Evolutionary conservation across 2,329 filamentous ascomycete genomes (phyloP), one percentile per base, ranked within the genome.

Genomic region (Orbilia oligospora): DNA sequence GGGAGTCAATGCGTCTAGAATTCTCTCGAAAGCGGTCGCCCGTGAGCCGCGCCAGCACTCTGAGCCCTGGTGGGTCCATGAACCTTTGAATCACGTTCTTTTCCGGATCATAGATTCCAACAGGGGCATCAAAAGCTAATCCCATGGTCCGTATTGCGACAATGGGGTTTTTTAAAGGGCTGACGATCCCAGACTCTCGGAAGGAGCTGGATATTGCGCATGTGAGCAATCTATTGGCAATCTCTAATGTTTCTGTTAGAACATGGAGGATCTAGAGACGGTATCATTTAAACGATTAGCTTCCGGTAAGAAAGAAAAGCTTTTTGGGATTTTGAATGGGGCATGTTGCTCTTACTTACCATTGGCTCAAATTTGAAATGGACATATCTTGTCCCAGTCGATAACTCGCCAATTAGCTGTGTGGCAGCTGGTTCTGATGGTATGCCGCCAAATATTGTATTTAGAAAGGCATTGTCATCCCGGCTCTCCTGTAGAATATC

Each of bases 301-400:
- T 65, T 75, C 46, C 8, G 3, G 2, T 1, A 46, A 46, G 44
- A 71, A 22, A 44, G 83, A 44, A 36, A 22, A 33, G 3, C 27
- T 30, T 30, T 3, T 3, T 3, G 6, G 27, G 3, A 30, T 6
- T 30, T 30, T 30, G 20, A 46, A 61, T 22, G 14, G 49, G 2
- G 18, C 27, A 30, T 6, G 27, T 6, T 30, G 27, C 6, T 30
- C 27, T 30, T 30, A 6, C 20, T 83, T 88, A 97, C 94, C 93
- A 97, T 94, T 3, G 94, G 93, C 84, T 97, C 94, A 83, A 97
- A 97, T 84, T 97, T 96, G 85, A 97, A 92, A 84, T 95, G 93
- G 64, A 97, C 87, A 84, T 89, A 84, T 82, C 88, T 86, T 82
- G 85, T 84, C 71, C 83, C 83, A 65, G 81, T 82, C 69, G 80